Base-by-base conservation (phyloP, 2,329 filamentous ascomycete species). In the Clonostachys rhizophaga region DNA sequence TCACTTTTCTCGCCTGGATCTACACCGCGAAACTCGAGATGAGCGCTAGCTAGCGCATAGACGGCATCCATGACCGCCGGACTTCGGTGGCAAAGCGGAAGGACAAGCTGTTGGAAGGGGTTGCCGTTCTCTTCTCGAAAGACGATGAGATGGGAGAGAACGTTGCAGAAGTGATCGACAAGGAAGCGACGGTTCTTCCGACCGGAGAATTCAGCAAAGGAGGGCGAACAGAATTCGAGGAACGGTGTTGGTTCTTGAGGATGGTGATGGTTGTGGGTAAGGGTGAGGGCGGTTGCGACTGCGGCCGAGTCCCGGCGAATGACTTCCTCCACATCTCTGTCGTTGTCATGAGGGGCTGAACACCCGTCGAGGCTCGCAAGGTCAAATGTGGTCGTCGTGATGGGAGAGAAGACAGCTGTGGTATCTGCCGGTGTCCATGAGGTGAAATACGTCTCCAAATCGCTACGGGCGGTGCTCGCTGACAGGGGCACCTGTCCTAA, bases 1-100 rank as follows among this genome's bases (percentile, higher is more conserved):
- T 82, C 62, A 35, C 79, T 81, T 54, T 74, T 77, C 54, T 84
- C 78, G 18, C 73, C 75, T n/a, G 17, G 14, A 24, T 73, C 64
- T 6, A 79, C 66, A 3, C 77, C 78, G 24, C 78, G 67, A 43
- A 79, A 89, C 53, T 92, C 87, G 49, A 95, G 71, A 61, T 96
- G 94, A 49, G 91, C 92, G 48, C 87, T 88, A 1, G 89, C 82
- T 8, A 96, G 71, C 1, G 91, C 90, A 49, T 89, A 91, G 50
- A 96, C 86, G 10, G 91, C 89, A 58, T 94, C 89, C 63, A 88
- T 87, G 5, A 96, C 75, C 2, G 79, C 75, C 1, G 69, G 68
- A 55, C 78, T 81, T 40, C 60, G 68, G 43, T 75, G 69, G 4
- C 78, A 79, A 37, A 85, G 66, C 3, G 81, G 81, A n/a, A 84